Base-by-base conservation (phyloP, 1,284 basidiomycete species). In the Spongiforma sp. region DNA sequence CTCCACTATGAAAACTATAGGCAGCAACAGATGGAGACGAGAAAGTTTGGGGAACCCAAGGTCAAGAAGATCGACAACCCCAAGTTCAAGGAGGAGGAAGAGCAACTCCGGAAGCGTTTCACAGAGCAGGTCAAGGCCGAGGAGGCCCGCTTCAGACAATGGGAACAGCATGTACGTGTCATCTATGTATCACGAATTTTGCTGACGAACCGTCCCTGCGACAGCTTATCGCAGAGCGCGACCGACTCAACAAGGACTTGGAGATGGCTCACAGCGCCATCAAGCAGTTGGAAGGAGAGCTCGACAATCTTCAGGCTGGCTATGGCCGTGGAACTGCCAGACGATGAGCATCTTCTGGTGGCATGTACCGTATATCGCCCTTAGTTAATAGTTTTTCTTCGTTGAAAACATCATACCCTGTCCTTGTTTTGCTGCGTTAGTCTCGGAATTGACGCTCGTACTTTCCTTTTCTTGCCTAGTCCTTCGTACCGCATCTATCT, bases 91-190 rank as follows among this genome's bases (percentile, higher is more conserved):
- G 98, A 99, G 80, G 97, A 99, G 81, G 97, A 99, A 79, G 97
- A 99, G 80, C 85, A 90, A 67, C 87, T 99, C 68, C 86, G 97
- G 74, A 98, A 97, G 86, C 89, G 96, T 67, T 99, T 99, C 81
- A 99, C 97, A 37, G 98, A 99, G 80, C 97, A 99, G 83, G 98
- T 99, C 86, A 99, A 99, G 86, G 85, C 96, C 65, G 97, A 99
- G 84, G 97, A 99, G 79, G 87, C 93, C 15, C 86, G 98, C 66
- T 99, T 99, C 88, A 89, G 98, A 77, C 96, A 99, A 76, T 99
- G 98, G 98, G 97, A 99, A 80, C 95, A 98, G 82, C 96, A 98
- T 82, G 93, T 96, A 78, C 69, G 91, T 85, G 56, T 41, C 32
- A 14, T 26, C 32, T 32, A 17, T 30, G 58, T 21, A 30, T 26